Evolutionary conservation across 2,329 filamentous ascomycete genomes (phyloP).

Genomic region (Arachnomyces sp.): DNA sequence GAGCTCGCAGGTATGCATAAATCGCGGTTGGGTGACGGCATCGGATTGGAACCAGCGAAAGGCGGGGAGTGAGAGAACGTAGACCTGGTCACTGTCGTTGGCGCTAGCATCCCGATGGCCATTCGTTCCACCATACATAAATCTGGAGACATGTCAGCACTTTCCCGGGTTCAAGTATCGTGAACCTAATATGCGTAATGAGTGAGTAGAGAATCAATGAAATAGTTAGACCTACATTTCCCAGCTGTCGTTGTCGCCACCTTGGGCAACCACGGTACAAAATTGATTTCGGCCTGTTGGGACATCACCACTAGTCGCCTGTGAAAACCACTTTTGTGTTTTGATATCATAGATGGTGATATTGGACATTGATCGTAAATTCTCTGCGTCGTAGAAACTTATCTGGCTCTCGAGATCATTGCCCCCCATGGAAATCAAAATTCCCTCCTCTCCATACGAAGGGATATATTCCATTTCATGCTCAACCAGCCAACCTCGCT

Average conservation of each 20-base stretch:
- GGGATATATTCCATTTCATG: slow-evolving; percentile 7
- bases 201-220: not conserved
- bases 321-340: slow-evolving; percentile 9
- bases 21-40: slow-evolving; percentile 6
- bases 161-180: no score
- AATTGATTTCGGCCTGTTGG: slow-evolving; percentile 7
- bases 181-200: no score
- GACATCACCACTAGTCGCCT: slow-evolving; percentile 8
- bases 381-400: not conserved
- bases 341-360: slow-evolving; percentile 12
- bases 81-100: slow-evolving; percentile 8
- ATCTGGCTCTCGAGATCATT: not conserved
- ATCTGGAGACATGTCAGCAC: not conserved
- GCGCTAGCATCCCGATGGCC: not conserved
- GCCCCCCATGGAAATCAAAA: slow-evolving; percentile 12
- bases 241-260: not conserved
- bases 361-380: slow-evolving; percentile 10
- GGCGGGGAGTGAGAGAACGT: slow-evolving; percentile 11
- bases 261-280: slow-evolving; percentile 7
- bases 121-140: not conserved
- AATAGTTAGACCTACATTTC: slow-evolving; percentile 2
- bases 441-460: slow-evolving; percentile 9
- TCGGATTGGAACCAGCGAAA: slow-evolving; percentile 13
- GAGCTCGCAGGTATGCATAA: slow-evolving; percentile 25
- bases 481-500: slow-evolving; percentile 7